Base-by-base conservation (phyloP, 2,329 filamentous ascomycete species). In the Claviceps sp. region DNA sequence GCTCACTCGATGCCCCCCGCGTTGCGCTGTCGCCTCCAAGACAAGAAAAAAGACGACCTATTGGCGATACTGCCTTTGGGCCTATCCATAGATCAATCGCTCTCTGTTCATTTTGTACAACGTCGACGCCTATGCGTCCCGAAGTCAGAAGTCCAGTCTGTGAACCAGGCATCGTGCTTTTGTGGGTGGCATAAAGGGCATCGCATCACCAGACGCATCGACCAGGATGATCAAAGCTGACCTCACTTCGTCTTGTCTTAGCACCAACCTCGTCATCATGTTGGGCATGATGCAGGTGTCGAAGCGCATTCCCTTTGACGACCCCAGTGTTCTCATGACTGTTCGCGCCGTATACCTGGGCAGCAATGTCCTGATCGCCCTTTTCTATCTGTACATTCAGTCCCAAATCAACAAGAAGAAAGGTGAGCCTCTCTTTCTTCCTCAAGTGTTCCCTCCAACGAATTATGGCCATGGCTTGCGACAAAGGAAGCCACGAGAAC, bases 261-360 rank as follows among this genome's bases (percentile, higher is more conserved):
- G 89, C 64, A 88, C 86, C 69, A 95, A 95, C 79, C 78, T 95
- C 69, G 77, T 88, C 75, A 89, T 95, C 83, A 90, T 95, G 74
- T 81, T 95, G 61, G 86, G 87, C 67, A 94, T 96, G 85, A 96
- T 97, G 88, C 91, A 96, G 78, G 86, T 95, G 55, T 86, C 89
- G 62, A 97, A 97, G 80, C 88, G 85, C 71, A 83, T 98, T 55
- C 88, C 90, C 47, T 95, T 97, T 64, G 91, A 97, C 34, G 85
- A 97, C 65, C 88, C 78, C 45, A 68, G 71, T 46, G 73, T 78
- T 20, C 75, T 81, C 59, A 80, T 77, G 65, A 61, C 69, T 36
- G 74, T 77, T 60, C 78, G 78, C 60, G 75, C 69, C 46, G 60
- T 74, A 56, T 82, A 81, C 64, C 62, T 77, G 37, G 65, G 68